Evolutionary conservation across 352 stramenopile genomes (phyloP).

Genomic region (Phytopythium vexans): DNA sequence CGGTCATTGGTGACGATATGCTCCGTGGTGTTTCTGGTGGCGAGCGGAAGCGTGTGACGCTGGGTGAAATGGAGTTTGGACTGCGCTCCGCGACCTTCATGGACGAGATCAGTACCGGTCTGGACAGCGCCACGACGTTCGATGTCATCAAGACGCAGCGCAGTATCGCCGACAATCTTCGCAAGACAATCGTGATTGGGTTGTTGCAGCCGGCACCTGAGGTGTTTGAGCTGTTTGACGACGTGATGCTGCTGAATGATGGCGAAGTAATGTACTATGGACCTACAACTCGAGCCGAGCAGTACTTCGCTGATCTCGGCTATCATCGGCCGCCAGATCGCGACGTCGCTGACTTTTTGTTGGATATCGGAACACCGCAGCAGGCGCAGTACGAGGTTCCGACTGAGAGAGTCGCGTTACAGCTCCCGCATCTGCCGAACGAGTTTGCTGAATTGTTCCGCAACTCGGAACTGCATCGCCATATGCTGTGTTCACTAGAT

Average conservation of each 20-base stretch:
- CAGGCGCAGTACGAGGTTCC: slow-evolving; percentile 18
- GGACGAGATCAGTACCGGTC: slow-evolving; percentile 62
- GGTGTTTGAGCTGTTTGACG: slow-evolving; percentile 42
- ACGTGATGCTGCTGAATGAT: slow-evolving; percentile 38
- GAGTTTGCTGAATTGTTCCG: slow-evolving; percentile 49
- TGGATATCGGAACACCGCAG: slow-evolving; percentile 19
- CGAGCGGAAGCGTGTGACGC: too few species aligned
- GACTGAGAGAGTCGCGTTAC: neutral
- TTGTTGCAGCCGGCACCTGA: slow-evolving; percentile 79
- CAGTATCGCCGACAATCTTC: slow-evolving; percentile 31
- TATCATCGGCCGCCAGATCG: slow-evolving; percentile 10
- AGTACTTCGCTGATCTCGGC: slow-evolving; percentile 21
- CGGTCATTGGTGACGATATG: slow-evolving; percentile 54
- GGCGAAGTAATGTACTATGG: slow-evolving; percentile 35
- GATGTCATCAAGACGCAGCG: slow-evolving; percentile 38
- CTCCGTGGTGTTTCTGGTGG: slow-evolving; percentile 63
- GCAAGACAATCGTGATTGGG: slow-evolving; percentile 53
- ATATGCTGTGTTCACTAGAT: slow-evolving; percentile 61
- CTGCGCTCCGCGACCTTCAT: slow-evolving; percentile 63
- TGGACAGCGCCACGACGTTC: slow-evolving; percentile 43
- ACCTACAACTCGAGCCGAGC: slow-evolving; percentile 42
- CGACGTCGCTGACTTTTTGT: slow-evolving; percentile 20
- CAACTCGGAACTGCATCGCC: slow-evolving; percentile 22
- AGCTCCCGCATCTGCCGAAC: slow-evolving; percentile 6
- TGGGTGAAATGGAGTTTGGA: too few species aligned